phyloP scores from a whole-genome alignment of 768 basidiomycete genomes.

The Mycena polygramma region DNA sequence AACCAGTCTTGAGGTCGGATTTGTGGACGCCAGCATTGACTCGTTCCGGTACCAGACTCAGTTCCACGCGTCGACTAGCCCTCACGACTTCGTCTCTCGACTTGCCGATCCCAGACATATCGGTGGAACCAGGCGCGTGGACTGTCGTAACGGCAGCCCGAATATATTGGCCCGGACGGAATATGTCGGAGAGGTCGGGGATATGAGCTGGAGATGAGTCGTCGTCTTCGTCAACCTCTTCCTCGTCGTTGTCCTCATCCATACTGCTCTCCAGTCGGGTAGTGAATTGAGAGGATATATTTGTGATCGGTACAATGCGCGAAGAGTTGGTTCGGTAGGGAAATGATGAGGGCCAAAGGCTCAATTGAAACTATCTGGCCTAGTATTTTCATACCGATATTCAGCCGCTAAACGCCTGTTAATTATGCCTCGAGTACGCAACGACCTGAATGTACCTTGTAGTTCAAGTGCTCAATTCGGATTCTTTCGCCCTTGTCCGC shows the following conservation, averaged over 20 bases:
- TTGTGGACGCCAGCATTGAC: constrained; percentile 88
- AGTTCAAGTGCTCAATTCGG: constrained; percentile 93
- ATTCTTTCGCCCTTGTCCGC: constrained; percentile 66
- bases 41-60: constrained; percentile 85
- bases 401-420: constrained; percentile 69
- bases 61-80: constrained; percentile 84
- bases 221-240: constrained; percentile 62
- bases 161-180: constrained; percentile 88
- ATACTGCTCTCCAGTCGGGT: constrained; percentile 74
- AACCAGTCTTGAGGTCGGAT: constrained; percentile 80
- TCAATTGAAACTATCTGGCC: constrained; percentile 90
- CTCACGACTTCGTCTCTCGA: constrained; percentile 76
- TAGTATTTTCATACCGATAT: constrained; percentile 87
- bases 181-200: constrained; percentile 83
- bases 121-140: constrained; percentile 75
- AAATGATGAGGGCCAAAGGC: constrained; percentile 91
- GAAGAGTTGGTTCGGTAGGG: constrained; percentile 95
- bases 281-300: constrained; percentile 87
- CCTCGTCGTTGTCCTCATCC: constrained; percentile 60
- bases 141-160: constrained; percentile 80
- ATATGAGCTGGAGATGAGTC: constrained; percentile 56
- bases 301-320: constrained; percentile 96
- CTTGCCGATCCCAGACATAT: constrained; percentile 68
- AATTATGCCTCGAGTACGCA: constrained; percentile 21
- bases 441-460: constrained; percentile 71